A percentile compares a stretch with the other conserved stretches of the same genome.
phyloP scores from a whole-genome alignment of 768 basidiomycete genomes.

The Lentinula edodes region DNA sequence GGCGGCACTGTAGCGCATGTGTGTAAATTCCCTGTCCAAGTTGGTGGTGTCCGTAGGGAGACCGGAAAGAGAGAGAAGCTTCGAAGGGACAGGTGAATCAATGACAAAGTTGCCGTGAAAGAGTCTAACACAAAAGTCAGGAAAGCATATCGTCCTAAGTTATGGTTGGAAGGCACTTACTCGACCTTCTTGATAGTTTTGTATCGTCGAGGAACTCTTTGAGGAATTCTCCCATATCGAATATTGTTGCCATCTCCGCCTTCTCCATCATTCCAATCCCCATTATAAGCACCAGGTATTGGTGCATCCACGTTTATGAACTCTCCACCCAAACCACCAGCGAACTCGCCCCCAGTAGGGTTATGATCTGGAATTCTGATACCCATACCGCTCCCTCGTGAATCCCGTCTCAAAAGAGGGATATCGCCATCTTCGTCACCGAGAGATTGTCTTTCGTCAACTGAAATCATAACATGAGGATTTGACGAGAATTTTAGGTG shows the following conservation, averaged over 20 bases:
- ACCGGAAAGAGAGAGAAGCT: constrained; percentile 63
- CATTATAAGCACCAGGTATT: constrained; percentile 39
- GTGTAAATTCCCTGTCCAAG: constrained; percentile 86
- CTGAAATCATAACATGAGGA: not conserved
- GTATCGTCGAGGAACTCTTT: constrained; percentile 81
- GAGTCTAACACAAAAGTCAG: constrained; percentile 35
- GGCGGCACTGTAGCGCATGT: constrained; percentile 94
- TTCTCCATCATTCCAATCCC: constrained; percentile 26
- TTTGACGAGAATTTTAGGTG: constrained; percentile 26
- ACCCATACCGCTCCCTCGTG: constrained; percentile 14
- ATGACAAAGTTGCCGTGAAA: constrained; percentile 93
- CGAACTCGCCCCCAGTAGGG: constrained; percentile 16
- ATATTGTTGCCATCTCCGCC: constrained; percentile 51
- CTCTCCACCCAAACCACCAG: constrained; percentile 6
- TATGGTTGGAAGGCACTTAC: constrained; percentile 32
- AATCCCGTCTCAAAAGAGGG: constrained; percentile 52
- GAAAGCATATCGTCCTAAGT: not conserved
- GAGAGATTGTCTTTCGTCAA: constrained; percentile 21
- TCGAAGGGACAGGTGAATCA: constrained; percentile 87
- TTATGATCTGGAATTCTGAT: constrained; percentile 19
- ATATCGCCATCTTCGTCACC: constrained; percentile 58
- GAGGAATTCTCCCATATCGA: constrained; percentile 87
- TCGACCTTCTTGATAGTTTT: constrained; percentile 94
- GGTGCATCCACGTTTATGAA: constrained; percentile 12
- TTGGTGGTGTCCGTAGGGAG: not conserved